Conservation (phyloP, 2,329 filamentous ascomycete genomes). For the Alternaria angustiovoidea region DNA sequence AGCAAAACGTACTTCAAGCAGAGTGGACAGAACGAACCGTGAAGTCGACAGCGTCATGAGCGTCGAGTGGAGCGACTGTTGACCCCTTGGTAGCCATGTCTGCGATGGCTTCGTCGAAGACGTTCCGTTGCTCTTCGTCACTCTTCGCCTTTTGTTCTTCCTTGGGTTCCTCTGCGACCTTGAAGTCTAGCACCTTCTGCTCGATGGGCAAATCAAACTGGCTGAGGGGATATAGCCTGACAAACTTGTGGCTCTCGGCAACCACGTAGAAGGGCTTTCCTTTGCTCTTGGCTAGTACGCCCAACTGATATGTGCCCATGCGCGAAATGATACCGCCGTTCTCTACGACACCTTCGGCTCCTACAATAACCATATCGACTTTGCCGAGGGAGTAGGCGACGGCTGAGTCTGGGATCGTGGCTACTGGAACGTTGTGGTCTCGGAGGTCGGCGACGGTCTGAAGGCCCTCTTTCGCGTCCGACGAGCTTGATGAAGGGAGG, state of each 20-base stretch:
- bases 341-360: constrained; percentile 85
- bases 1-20: not conserved
- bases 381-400: constrained; percentile 80
- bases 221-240: constrained; percentile 81
- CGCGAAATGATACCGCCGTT: constrained; percentile 92
- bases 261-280: constrained; percentile 88
- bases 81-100: constrained; percentile 36
- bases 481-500: constrained; percentile 43
- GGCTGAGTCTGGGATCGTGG: constrained; percentile 77
- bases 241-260: constrained; percentile 96
- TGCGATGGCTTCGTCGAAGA: constrained; percentile 53
- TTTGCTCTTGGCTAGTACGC: constrained; percentile 75
- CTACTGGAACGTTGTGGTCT: constrained; percentile 79
- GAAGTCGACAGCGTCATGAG: constrained; percentile 70
- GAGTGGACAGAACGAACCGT: constrained; percentile 60
- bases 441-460: constrained; percentile 76
- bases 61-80: constrained; percentile 32
- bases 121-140: constrained; percentile 47
- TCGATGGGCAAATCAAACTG: constrained; percentile 83
- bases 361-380: constrained; percentile 73
- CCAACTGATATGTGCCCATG: constrained; percentile 87
- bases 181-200: constrained; percentile 80
- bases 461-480: constrained; percentile 66
- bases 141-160: constrained; percentile 15
- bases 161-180: constrained; percentile 57